Base-by-base conservation (phyloP, 305 asterid species). In the Plantago coronopus region DNA sequence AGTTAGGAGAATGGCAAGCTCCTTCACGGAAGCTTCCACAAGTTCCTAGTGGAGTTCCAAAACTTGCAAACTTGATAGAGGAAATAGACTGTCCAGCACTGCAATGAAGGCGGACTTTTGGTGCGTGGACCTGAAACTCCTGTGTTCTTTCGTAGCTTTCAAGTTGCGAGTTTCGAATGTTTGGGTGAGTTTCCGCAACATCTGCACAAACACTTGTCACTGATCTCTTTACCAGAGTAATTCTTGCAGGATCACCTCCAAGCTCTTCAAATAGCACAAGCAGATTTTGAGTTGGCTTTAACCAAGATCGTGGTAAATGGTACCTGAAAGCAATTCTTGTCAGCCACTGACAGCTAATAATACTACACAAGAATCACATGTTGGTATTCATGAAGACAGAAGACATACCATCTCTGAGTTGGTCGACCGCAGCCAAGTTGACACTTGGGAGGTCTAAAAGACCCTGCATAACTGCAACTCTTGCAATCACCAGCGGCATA, bases 61-160 rank as follows among this genome's bases (percentile, higher is more conserved):
- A 91, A 85, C 98, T 91, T 4, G 98, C 98, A 76, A 91, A 91
- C 74, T 88, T 88, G 61, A 91, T 89, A 34, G 95, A 70, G 65
- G 97, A 76, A 57, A 93, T 93, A 14, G 78, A 56, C 66, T 80
- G 83, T 27, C 95, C 95, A 0, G 74, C 73, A 38, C 79, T 81
- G 63, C 97, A 89, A 14, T 45, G 82, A 49, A 93, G 95, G 67
- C 74, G 97, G 56, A 87, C 81, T 75, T 89, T 93, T 25, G 99
- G 94, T 19, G 65, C 79, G 78, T 65, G 91, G 71, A 83, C 78
- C 69, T 65, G 91, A 68, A 79, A 76, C 68, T 78, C 94, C 63
- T 83, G 69, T 10, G 85, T 57, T 61, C 61, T 76, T 18, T 89
- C 99, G 17, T 81, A 78, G 77, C 80, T 89, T 68, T 87, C 96